These are phyloP conservation scores for Mayamaea pseudoterrestris DNA, from an alignment of 108 stramenopile species.

Conservation along the genomic window DNA sequence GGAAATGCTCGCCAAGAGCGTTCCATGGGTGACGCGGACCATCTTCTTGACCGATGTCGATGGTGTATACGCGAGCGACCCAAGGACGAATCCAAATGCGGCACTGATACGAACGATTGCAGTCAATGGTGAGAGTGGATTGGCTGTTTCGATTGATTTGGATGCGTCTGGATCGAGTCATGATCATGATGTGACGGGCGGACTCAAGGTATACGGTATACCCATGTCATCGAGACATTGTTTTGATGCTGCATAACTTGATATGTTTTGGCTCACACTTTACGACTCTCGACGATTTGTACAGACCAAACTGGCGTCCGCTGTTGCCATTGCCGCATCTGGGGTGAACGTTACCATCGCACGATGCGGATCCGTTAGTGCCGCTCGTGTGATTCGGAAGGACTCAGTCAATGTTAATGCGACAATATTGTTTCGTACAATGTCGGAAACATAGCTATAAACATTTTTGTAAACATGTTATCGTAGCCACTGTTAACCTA, in stretches of 20 bases:
- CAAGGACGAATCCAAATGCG: conserved; percentile 32
- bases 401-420: not conserved
- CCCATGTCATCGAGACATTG: no score
- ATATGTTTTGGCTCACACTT: not conserved
- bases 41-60: conserved; percentile 74
- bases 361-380: conserved; percentile 31
- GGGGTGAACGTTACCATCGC: conserved; percentile 41
- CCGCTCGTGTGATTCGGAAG: conserved; percentile 17
- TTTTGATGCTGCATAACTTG: no score
- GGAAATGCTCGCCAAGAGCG: conserved; percentile 29
- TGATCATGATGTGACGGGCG: conserved; percentile 77
- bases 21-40: conserved; percentile 8
- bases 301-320: conserved; percentile 44
- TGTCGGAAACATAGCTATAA: no score
- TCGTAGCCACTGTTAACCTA: no score
- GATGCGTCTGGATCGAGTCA: conserved; percentile 52
- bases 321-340: conserved; percentile 31
- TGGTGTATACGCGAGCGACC: conserved; percentile 57
- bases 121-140: conserved; percentile 23
- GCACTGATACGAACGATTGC: conserved; percentile 22
- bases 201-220: conserved; percentile 27
- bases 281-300: not conserved
- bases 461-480: no score
- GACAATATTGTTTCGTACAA: not conserved
- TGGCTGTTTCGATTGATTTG: conserved; percentile 10